These are phyloP conservation scores for Trichoderma sp. DNA, from an alignment of 2,329 filamentous ascomycete genomes.

Conservation along the genomic window DNA sequence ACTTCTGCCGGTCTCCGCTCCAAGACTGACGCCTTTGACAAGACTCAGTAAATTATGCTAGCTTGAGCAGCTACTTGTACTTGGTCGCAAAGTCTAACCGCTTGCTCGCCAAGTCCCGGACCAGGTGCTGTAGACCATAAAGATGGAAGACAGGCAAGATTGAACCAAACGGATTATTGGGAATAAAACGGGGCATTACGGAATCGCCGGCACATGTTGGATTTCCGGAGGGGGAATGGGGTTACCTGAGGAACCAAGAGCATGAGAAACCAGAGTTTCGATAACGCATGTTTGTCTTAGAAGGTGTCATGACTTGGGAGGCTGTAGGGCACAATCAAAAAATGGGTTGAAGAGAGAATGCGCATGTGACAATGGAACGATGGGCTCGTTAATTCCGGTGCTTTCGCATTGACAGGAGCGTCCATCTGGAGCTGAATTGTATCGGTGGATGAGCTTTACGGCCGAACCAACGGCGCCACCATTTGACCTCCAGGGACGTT, in stretches of 20 bases:
- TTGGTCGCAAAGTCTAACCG: conserved; percentile 27
- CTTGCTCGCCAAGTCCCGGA: conserved; percentile 22
- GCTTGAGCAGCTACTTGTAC: conserved; percentile 23
- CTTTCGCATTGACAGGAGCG: not conserved
- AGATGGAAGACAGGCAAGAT: conserved; percentile 20
- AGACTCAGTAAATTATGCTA: conserved; percentile 54
- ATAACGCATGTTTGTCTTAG: conserved; percentile 15
- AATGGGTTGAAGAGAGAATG: not conserved
- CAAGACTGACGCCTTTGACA: conserved; percentile 76
- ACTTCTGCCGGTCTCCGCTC: conserved; percentile 84
- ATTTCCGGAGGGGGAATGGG: conserved; percentile 2
- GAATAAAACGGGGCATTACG: conserved; percentile 9
- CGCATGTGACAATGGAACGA: not conserved
- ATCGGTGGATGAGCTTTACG: not conserved
- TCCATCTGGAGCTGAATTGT: not conserved
- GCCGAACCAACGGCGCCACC: not conserved
- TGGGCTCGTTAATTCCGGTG: not conserved
- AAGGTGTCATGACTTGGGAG: conserved; percentile 6
- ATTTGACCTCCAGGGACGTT: not conserved
- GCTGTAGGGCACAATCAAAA: conserved; percentile 17
- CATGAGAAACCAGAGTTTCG: conserved; percentile 2
- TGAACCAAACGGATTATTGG: conserved; percentile 8
- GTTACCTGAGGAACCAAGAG: not conserved
- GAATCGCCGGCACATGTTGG: conserved; percentile 3
- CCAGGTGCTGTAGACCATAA: conserved; percentile 24